Evolutionary conservation across 2,329 filamentous ascomycete genomes (phyloP), one percentile per base, ranked within the genome.

Genomic region (Fonsecaea pugnacius): DNA sequence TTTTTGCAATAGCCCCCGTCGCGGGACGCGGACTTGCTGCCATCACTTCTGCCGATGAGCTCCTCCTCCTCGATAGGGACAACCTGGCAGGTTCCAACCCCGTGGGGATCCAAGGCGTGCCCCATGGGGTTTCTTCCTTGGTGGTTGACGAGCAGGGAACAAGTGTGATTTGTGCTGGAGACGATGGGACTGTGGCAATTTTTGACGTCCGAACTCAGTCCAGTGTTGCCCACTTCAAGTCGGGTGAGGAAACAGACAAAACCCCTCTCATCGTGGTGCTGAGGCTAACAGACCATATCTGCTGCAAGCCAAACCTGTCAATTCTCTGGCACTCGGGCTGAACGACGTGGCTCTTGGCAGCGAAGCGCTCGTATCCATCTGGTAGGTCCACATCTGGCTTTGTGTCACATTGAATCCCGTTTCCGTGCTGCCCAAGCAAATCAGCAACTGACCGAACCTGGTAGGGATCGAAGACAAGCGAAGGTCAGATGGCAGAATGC

Each of bases 401-500:
- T 36, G 30, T 55, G 21, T 52, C 16, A 35, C 40, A 21, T 35
- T n/a, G 43, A 12, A 36, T 14, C 30, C 30, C 6, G 30, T 3
- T 40, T 51, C 32, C 30, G n/a, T 24, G 8, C 18, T 30, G 18
- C n/a, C 18, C 10, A 24, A 36, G 30, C 32, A 52, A 8, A 16
- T 56, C 30, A 12, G n/a, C 35, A 18, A 35, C 54, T 52, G 36
- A 53, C 30, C 8, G 21, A 32, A 12, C 35, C 12, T 38, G 30
- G 6, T 66, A 81, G 79, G 79, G 79, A 81, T 69, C 75, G 77
- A 8, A 68, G 71, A 60, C 68, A 70, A 33, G 60, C 52, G 12
- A 65, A 62, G 35, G 16, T 64, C 40, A 60, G 61, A 24, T 72
- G 71, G 71, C 67, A 71, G 48, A 71, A 69, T 51, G 60, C 78